Conservation (phyloP, 2,329 filamentous ascomycete species). For the Rachicladosporium sp. region DNA sequence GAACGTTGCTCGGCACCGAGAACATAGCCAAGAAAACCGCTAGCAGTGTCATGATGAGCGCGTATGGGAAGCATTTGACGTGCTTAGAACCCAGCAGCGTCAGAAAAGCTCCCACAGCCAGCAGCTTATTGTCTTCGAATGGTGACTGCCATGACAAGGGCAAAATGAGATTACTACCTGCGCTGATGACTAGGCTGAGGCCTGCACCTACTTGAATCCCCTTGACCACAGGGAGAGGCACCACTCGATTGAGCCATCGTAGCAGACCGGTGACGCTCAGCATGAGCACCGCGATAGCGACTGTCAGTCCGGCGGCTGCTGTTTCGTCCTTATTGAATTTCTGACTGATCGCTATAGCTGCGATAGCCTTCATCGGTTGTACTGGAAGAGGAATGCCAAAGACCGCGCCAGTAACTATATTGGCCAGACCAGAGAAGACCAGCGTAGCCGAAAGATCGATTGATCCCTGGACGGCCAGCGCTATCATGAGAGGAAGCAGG, state of each 20-base stretch:
- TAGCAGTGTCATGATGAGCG: conserved; percentile 56
- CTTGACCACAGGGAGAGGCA: conserved; percentile 80
- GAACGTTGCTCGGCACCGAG: background rate
- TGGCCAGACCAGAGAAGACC: conserved; percentile 78
- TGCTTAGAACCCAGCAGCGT: conserved; percentile 56
- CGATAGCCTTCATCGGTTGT: conserved; percentile 84
- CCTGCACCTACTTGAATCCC: conserved; percentile 92
- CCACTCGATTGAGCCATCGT: conserved; percentile 55
- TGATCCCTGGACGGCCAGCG: conserved; percentile 63
- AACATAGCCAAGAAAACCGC: conserved; percentile 52
- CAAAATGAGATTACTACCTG: conserved; percentile 55
- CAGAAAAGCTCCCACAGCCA: conserved; percentile 62
- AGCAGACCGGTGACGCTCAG: conserved; percentile 73
- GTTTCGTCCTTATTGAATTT: conserved; percentile 56
- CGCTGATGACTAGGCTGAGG: conserved; percentile 67
- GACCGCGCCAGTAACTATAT: conserved; percentile 65
- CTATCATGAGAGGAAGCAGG: conserved; percentile 76
- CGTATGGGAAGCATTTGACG: conserved; percentile 60
- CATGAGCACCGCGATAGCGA: conserved; percentile 58
- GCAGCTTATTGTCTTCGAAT: conserved; percentile 63
- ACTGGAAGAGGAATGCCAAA: conserved; percentile 88
- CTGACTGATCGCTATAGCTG: conserved; percentile 70
- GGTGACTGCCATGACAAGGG: conserved; percentile 57
- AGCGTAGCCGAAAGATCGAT: conserved; percentile 75
- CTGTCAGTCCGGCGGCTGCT: conserved; percentile 72